A percentile compares a stretch with the other conserved stretches of the same genome.
phyloP scores from a whole-genome alignment of 1,139 yeast species.

The Yamadazyma mexicana region DNA sequence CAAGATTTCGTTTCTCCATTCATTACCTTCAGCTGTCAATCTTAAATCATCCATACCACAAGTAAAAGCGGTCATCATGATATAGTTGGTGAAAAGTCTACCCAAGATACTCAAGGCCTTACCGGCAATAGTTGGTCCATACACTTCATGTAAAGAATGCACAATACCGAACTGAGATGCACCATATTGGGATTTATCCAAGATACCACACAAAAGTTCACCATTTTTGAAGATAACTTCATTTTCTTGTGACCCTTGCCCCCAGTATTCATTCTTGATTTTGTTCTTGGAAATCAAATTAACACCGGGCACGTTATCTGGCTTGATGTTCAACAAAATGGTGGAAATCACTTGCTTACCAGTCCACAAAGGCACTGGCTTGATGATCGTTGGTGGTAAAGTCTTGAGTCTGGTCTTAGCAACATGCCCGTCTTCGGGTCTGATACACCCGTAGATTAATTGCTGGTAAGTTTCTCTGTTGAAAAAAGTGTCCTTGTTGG shows the following conservation, averaged over 20 bases:
- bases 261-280: slow-evolving; percentile 95
- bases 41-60: slow-evolving; percentile 99
- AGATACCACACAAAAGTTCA: slow-evolving; percentile 83
- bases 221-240: slow-evolving; percentile 85
- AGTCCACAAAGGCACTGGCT: slow-evolving; percentile 95
- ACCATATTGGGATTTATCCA: slow-evolving; percentile 98
- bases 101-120: slow-evolving; percentile 88
- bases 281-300: slow-evolving; percentile 82
- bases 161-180: slow-evolving; percentile 97
- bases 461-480: slow-evolving; percentile 92
- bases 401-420: slow-evolving; percentile 70
- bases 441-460: slow-evolving; percentile 85
- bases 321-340: slow-evolving; percentile 82
- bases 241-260: slow-evolving; percentile 77
- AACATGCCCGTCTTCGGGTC: slow-evolving; percentile 99
- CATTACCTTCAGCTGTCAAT: slow-evolving; percentile 86
- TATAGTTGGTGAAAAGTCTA: slow-evolving; percentile 90
- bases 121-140: slow-evolving; percentile 91
- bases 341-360: slow-evolving; percentile 97
- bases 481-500: slow-evolving; percentile 88
- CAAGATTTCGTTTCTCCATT: slow-evolving; percentile 83
- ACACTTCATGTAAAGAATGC: slow-evolving; percentile 93
- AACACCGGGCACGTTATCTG: slow-evolving; percentile 85
- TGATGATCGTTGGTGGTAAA: slow-evolving; percentile 83
- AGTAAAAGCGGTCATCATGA: slow-evolving; percentile 89